Percentiles rank a stretch among this genome's conserved stretches.
Evolutionary conservation across 2,329 filamentous ascomycete genomes (phyloP).

Genomic region (Colletotrichum kahawae): DNA sequence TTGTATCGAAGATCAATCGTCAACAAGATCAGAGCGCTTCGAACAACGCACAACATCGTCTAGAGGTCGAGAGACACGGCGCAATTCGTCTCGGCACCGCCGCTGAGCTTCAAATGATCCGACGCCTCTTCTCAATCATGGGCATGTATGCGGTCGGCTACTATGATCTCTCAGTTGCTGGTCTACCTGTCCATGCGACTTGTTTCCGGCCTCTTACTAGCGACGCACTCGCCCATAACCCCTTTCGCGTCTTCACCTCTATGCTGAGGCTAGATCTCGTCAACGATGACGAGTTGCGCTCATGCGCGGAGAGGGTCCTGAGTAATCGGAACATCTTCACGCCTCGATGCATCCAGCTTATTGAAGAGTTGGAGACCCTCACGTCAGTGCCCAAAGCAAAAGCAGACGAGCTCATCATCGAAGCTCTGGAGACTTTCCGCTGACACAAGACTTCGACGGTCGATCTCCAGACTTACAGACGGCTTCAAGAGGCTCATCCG

Average conservation of each 20-base stretch:
- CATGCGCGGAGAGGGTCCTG: constrained; percentile 37
- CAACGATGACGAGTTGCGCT: constrained; percentile 28
- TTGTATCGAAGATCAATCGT: constrained; percentile 24
- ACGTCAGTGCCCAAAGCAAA: constrained; percentile 14
- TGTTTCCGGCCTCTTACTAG: constrained; percentile 48
- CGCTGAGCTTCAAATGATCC: constrained; percentile 44
- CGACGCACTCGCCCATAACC: constrained; percentile 41
- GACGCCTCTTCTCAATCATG: constrained; percentile 49
- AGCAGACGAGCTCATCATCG: constrained; percentile 40
- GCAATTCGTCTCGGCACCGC: constrained; percentile 53
- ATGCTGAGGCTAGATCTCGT: constrained; percentile 46
- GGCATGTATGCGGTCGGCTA: constrained; percentile 56
- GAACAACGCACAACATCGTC: background rate
- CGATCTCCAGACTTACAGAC: constrained; percentile 42
- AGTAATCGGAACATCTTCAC: constrained; percentile 45
- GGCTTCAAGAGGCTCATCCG: constrained; percentile 46
- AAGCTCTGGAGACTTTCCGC: constrained; percentile 50
- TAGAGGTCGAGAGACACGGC: constrained; percentile 42
- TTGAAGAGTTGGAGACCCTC: constrained; percentile 27
- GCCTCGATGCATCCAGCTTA: constrained; percentile 36
- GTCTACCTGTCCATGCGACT: constrained; percentile 56
- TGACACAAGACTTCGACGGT: constrained; percentile 49
- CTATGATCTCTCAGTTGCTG: constrained; percentile 52
- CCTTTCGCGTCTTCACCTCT: constrained; percentile 45
- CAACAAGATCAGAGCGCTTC: background rate